A percentile compares a stretch with the other conserved stretches of the same genome.
These are phyloP conservation scores for Sequoiadendron giganteum DNA, from an alignment of 75 land plant genomes.

Conservation along the genomic window DNA sequence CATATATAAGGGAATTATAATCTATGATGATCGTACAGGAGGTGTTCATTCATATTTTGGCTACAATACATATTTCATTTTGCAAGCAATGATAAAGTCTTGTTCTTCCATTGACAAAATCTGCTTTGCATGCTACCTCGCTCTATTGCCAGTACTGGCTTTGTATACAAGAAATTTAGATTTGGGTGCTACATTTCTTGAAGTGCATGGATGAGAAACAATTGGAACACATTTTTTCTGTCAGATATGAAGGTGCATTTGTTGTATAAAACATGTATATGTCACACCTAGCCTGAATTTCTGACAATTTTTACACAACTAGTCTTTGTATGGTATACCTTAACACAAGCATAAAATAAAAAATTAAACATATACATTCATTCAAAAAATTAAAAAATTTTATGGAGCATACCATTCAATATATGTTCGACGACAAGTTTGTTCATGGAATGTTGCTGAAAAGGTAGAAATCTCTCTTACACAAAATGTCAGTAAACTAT, in stretches of 20 bases:
- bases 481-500: background rate
- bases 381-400: too few relatives aligned
- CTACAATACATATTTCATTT: background rate
- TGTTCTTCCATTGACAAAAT: background rate
- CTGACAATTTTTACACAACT: background rate
- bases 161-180: too few relatives aligned
- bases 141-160: background rate
- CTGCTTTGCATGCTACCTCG: background rate
- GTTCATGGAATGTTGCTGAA: background rate
- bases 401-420: background rate
- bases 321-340: background rate
- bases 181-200: too few relatives aligned
- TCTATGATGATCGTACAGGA: background rate
- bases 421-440: background rate
- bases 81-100: background rate
- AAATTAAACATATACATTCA: too few relatives aligned
- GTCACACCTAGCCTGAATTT: background rate
- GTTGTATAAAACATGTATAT: too few relatives aligned
- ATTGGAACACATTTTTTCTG: background rate
- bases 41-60: background rate
- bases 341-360: too few relatives aligned
- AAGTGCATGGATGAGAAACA: background rate
- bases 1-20: background rate
- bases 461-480: background rate
- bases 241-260: background rate